Evolutionary conservation across 2,329 filamentous ascomycete genomes (phyloP), one percentile per base, ranked within the genome.

Genomic region (Exophiala sp.): DNA sequence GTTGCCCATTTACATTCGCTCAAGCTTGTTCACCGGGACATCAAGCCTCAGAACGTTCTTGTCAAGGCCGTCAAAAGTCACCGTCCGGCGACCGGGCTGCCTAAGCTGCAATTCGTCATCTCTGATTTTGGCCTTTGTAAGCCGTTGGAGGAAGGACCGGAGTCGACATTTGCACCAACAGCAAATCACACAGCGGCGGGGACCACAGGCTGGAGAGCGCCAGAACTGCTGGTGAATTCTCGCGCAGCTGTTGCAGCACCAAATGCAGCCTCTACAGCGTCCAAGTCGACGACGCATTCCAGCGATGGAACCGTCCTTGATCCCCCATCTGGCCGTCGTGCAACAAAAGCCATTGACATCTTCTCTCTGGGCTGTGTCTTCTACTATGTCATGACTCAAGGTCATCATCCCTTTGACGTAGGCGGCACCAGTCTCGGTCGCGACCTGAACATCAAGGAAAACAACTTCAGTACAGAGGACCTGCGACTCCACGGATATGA

Each of bases 101-200:
- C 83, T 1, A 81, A 83, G 54, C 86, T 91, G 20, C 86, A 92
- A n/a, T 79, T 99, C 35, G 82, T 99, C 3, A 96, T 99, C 34
- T 97, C 94, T 0, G 94, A 99, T 70, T 99, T 99, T 72, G 94
- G 94, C 5, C 82, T 99, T 0, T 97, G 94, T 71, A 99, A 97
- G 78, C 97, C 96, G 66, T 76, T 99, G 12, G 61, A 63, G 39
- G 94, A 96, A 60, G 90, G 90, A 50, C 91, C 96, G 68, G 96
- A 91, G 52, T 97, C 92, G 0, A 91, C 97, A 68, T 88, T 92
- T 38, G 91, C 94, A 7, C 96, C 92, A 2, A 97, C 92, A 0
- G 91, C 91, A 10, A 89, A 96, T 66, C 60, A 63, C 41, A 65
- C 63, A 32, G 92, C 92, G 1, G 89, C 89, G 6, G 94, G 94